Conservation (phyloP, 208 protist species). For the Perkinsela sp. region DNA sequence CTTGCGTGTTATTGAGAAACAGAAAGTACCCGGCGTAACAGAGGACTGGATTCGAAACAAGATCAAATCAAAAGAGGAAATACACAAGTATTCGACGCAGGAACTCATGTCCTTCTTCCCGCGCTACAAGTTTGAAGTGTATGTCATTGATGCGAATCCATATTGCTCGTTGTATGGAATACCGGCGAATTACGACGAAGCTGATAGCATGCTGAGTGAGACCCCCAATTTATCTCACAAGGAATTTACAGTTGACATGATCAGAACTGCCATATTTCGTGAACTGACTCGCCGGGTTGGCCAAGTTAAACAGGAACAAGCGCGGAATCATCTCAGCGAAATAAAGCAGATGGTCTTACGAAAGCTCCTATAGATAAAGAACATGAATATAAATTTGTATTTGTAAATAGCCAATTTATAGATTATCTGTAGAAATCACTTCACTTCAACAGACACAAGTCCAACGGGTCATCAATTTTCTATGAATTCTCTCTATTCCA, state of each 20-base stretch:
- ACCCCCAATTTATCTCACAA: neutral
- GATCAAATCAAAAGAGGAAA: no score
- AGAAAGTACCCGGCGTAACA: neutral
- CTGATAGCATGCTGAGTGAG: neutral
- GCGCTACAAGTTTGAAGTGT: neutral
- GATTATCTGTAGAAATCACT: no score
- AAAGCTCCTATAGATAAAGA: no score
- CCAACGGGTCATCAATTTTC: no score
- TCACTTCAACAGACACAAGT: no score
- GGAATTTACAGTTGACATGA: neutral
- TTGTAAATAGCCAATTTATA: no score
- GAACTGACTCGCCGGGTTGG: neutral
- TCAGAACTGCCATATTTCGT: neutral
- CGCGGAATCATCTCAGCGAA: neutral
- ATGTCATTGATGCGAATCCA: neutral
- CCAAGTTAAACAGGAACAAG: neutral
- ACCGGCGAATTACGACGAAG: neutral
- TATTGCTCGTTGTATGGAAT: neutral
- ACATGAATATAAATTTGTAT: no score
- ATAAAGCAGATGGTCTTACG: no score
- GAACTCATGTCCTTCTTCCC: neutral
- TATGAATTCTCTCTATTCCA: no score
- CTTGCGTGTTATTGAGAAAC: neutral
- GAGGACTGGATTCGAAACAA: neutral
- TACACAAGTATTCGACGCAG: neutral